Percentiles rank a stretch among this genome's conserved stretches.
phyloP scores from a whole-genome alignment of 441 rosid species.

The Dalechampia spathulata region DNA sequence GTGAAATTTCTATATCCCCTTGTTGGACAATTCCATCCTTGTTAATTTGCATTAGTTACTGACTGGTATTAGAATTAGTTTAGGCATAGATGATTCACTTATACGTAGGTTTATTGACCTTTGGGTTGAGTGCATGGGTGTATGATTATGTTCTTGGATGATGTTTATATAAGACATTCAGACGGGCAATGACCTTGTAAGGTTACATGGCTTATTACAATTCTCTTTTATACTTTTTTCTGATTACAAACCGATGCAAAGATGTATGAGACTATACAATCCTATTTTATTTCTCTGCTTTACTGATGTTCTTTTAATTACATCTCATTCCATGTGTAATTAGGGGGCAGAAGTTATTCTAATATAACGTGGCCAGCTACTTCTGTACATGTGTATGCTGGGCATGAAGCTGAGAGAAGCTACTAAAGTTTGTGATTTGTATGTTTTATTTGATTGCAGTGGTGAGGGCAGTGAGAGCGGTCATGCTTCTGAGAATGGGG shows the following conservation, averaged over 20 bases:
- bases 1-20: neutral
- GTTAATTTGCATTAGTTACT: neutral
- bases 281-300: too few relatives aligned
- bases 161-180: neutral
- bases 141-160: neutral
- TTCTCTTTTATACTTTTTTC: too few relatives aligned
- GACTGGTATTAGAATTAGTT: neutral
- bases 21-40: neutral
- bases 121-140: neutral
- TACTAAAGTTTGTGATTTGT: slow-evolving; percentile 1
- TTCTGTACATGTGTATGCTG: too few relatives aligned
- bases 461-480: slow-evolving; percentile 30
- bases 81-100: neutral
- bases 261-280: too few relatives aligned
- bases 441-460: slow-evolving; percentile 23
- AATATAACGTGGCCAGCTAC: too few relatives aligned
- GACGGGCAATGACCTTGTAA: neutral
- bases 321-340: too few relatives aligned
- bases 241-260: too few relatives aligned
- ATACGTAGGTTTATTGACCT: neutral
- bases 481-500: slow-evolving; percentile 23
- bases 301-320: too few relatives aligned
- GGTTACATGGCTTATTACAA: too few relatives aligned
- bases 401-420: too few relatives aligned
- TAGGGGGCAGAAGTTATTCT: too few relatives aligned